Evolutionary conservation across 768 basidiomycete species (phyloP).

Genomic region (Tricholoma matsutake): DNA sequence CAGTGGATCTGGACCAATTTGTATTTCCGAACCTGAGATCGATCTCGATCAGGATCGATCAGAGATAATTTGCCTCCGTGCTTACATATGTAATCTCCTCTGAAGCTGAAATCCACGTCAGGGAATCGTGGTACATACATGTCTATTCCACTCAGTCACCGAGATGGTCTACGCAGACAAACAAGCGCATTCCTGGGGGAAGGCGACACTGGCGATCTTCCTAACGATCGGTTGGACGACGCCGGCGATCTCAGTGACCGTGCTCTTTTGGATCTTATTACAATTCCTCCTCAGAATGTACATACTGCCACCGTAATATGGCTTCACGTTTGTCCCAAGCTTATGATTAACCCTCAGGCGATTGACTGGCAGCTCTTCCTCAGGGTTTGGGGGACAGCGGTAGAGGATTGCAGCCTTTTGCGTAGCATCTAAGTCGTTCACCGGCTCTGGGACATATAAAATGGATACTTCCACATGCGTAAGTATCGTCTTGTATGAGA

Average conservation of each 20-base stretch:
- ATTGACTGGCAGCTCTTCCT: not conserved
- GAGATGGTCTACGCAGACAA: not conserved
- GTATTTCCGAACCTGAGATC: no score
- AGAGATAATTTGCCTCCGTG: no score
- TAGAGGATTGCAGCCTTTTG: conserved; percentile 53
- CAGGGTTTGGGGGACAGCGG: conserved; percentile 52
- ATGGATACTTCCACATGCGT: conserved; percentile 67
- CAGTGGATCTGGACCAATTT: no score
- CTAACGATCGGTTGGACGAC: no score
- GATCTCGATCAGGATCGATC: no score
- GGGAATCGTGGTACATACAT: not conserved
- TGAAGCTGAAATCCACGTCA: not conserved
- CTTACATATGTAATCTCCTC: not conserved
- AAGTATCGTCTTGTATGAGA: conserved; percentile 15
- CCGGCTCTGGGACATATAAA: conserved; percentile 54
- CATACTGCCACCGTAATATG: conserved; percentile 64
- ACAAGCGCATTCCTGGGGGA: no score
- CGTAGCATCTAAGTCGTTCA: conserved; percentile 38
- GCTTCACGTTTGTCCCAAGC: conserved; percentile 49
- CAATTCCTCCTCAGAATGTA: conserved; percentile 9
- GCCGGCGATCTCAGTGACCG: not conserved
- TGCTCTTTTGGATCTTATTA: not conserved
- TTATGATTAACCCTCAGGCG: not conserved
- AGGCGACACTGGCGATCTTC: no score
- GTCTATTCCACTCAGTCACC: not conserved